These are phyloP conservation scores for Fraxinus ornus DNA, from an alignment of 305 asterid species.

Conservation along the genomic window DNA sequence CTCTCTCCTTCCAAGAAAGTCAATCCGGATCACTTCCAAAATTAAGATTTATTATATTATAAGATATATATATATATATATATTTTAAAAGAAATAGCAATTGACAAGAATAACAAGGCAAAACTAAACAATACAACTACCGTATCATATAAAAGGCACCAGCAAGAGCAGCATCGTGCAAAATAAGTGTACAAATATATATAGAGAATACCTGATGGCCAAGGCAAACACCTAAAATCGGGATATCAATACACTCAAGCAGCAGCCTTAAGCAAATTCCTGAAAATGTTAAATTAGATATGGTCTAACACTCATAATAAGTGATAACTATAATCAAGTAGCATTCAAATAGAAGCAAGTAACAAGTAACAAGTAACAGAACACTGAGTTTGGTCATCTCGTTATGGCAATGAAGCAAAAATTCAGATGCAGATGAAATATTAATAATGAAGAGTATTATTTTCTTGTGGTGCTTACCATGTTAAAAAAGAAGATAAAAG, in stretches of 20 bases:
- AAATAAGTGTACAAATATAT: not conserved
- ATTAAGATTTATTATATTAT: not conserved
- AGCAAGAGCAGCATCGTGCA: not conserved
- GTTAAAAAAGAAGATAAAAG: not conserved
- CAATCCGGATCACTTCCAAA: not conserved
- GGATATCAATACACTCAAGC: slow-evolving; percentile 84
- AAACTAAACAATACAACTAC: not conserved
- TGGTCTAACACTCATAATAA: not conserved
- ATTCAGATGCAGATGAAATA: not conserved
- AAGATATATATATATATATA: not conserved
- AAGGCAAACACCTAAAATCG: slow-evolving; percentile 97
- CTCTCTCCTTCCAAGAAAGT: not conserved
- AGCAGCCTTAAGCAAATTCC: slow-evolving; percentile 90
- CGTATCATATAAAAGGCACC: not conserved
- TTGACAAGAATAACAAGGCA: not conserved
- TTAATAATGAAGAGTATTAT: not conserved
- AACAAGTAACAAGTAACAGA: not conserved
- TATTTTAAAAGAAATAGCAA: not conserved
- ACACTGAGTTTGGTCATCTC: not conserved
- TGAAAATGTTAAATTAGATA: slow-evolving; percentile 31
- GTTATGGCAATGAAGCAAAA: not conserved
- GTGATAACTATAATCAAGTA: slow-evolving; percentile 20
- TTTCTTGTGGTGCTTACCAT: not conserved
- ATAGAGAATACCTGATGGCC: slow-evolving; percentile 82
- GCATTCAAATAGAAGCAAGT: not conserved